Conservation (phyloP, 306 rosid species). For the Lithocarpus polystachyus region DNA sequence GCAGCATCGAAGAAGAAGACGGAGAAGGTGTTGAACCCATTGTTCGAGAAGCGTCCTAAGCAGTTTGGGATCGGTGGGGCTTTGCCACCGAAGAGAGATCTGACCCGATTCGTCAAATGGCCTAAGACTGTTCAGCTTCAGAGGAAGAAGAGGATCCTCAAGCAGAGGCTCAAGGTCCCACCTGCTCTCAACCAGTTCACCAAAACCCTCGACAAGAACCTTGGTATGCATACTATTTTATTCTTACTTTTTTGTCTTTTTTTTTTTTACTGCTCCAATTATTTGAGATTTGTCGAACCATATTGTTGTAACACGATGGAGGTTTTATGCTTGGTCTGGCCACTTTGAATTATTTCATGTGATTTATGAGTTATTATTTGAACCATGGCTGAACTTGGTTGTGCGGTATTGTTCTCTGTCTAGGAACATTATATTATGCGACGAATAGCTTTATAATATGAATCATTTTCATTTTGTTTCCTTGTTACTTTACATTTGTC, state of each 20-base stretch:
- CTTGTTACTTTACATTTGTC: not conserved
- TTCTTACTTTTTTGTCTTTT: not conserved
- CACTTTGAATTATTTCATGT: too few relatives aligned
- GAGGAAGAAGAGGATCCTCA: slow-evolving; percentile 77
- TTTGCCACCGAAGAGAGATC: slow-evolving; percentile 83
- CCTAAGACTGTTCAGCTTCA: slow-evolving; percentile 70
- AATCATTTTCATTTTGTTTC: not conserved
- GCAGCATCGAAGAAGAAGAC: slow-evolving; percentile 48
- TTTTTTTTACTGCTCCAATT: not conserved
- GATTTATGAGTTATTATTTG: too few relatives aligned
- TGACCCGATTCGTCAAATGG: slow-evolving; percentile 77
- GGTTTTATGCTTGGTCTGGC: too few relatives aligned
- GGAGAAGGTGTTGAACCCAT: slow-evolving; percentile 64
- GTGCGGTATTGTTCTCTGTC: not conserved
- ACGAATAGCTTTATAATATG: not conserved
- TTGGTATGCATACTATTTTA: slow-evolving; percentile 32
- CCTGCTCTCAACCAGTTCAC: slow-evolving; percentile 82
- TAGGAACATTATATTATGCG: not conserved
- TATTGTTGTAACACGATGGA: not conserved
- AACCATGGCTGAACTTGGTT: too few relatives aligned
- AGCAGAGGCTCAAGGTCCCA: slow-evolving; percentile 81
- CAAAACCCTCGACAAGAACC: slow-evolving; percentile 73
- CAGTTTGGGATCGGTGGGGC: slow-evolving; percentile 23
- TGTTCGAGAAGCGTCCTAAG: slow-evolving; percentile 82
- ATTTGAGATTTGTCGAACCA: not conserved